Evolutionary conservation across 805 yeast species (phyloP).

Genomic region (Candida ponderosae): DNA sequence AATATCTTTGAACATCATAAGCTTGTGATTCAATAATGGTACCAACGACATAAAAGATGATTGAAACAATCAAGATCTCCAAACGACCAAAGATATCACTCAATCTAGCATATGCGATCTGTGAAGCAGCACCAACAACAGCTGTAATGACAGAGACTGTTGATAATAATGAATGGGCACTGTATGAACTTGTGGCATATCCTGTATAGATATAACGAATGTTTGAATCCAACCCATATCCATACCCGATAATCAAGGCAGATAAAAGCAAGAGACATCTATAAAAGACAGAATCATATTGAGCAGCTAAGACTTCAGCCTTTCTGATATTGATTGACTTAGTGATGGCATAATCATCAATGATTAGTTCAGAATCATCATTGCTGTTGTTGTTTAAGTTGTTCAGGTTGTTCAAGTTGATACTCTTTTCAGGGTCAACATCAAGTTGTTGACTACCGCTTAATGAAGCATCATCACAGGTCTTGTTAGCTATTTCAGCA

Average conservation of each 20-base stretch:
- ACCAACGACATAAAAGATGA: slow-evolving; percentile 53
- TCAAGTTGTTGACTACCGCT: too few species aligned
- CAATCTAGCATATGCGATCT: slow-evolving; percentile 54
- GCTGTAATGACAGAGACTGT: slow-evolving; percentile 51
- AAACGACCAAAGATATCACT: slow-evolving; percentile 64
- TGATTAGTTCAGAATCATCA: neutral
- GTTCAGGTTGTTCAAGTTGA: too few species aligned
- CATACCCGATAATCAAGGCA: slow-evolving; percentile 43
- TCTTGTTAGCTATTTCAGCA: too few species aligned
- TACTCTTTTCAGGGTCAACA: too few species aligned
- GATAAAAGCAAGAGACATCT: slow-evolving; percentile 32
- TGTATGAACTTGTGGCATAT: slow-evolving; percentile 48
- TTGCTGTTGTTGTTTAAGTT: too few species aligned
- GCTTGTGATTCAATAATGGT: slow-evolving; percentile 60
- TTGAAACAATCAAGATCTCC: slow-evolving; percentile 38
- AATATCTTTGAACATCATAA: slow-evolving; percentile 44
- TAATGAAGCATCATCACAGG: too few species aligned
- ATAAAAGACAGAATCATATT: slow-evolving; percentile 27
- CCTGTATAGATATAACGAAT: slow-evolving; percentile 41
- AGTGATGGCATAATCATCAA: slow-evolving; percentile 9
- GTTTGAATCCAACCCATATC: slow-evolving; percentile 47
- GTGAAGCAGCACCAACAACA: slow-evolving; percentile 61
- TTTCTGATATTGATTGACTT: slow-evolving; percentile 39
- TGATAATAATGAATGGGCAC: slow-evolving; percentile 46
- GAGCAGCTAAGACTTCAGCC: slow-evolving; percentile 41